Base-by-base conservation (phyloP, 768 basidiomycete genomes). In the Kwoniella bestiolae region DNA sequence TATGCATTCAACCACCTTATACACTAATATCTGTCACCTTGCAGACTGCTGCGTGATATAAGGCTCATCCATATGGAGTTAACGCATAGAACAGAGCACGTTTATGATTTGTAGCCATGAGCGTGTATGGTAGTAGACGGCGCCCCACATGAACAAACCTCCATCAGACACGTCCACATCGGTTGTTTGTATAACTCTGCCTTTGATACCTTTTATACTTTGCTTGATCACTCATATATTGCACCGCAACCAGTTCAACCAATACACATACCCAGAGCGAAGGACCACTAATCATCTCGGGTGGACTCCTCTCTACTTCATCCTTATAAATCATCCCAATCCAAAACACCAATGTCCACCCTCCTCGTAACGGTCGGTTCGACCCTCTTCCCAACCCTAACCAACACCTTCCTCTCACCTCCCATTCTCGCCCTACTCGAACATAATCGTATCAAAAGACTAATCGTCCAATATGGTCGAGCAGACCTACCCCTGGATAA, bases 361-460 rank as follows among this genome's bases (percentile, higher is more conserved):
- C 85, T 84, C 56, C 88, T 97, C 80, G 85, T 92, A 68, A 94
- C 94, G 3, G 90, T 97, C 62, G 94, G 94, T 64, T 94, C 94
- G 23, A 95, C 93, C 21, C 84, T 85, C 73, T 96, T 95, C 82
- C 89, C 93, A 79, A 79, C 84, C 12, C 86, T 97, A 69, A 86
- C 91, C 59, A 82, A 87, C 67, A 79, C 84, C 23, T 84, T 85
- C 18, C 83, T 92, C 63, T 86, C 87, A 18, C 80, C 83, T 4
- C 75, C 83, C n/a, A 86, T 90, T 28, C 83, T 93, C 41, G 69
- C 79, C n/a, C 82, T 82, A 41, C 83, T 94, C 32, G 79, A 74
- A 44, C 52, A 70, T 12, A 85, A 83, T 56, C 89, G 89, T 8
- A 91, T 90, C 81, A 82, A 81, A 3, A 74, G 79, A 9, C 78